phyloP scores from a whole-genome alignment of 805 yeast species.

The Alloascoidea hylecoeti region DNA sequence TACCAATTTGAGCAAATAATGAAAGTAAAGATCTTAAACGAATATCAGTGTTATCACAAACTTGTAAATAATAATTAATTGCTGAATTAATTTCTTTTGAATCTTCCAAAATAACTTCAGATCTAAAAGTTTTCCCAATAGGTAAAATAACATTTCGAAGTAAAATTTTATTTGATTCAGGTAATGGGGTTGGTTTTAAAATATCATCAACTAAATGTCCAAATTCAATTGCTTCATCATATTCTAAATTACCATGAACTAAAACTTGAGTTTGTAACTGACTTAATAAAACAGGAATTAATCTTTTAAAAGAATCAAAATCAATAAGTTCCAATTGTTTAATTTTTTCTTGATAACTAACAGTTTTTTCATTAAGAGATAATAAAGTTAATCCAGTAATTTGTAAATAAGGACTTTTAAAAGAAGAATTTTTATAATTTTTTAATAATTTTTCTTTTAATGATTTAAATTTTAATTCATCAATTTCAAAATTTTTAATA shows the following conservation, averaged over 20 bases:
- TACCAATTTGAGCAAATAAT: slow-evolving; percentile 54
- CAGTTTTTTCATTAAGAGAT: slow-evolving; percentile 59
- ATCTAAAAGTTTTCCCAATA: slow-evolving; percentile 13
- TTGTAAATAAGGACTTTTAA: slow-evolving; percentile 66
- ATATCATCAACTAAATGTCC: slow-evolving; percentile 25
- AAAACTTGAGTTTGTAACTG: slow-evolving; percentile 61
- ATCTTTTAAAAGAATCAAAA: slow-evolving; percentile 34
- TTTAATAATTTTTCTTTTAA: slow-evolving; percentile 50
- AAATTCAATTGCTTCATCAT: slow-evolving; percentile 37
- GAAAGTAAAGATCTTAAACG: slow-evolving; percentile 37
- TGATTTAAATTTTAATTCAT: slow-evolving; percentile 46
- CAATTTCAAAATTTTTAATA: slow-evolving; percentile 33
- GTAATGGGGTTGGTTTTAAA: slow-evolving; percentile 23
- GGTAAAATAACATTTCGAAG: slow-evolving; percentile 24
- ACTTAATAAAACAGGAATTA: slow-evolving; percentile 35
- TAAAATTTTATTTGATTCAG: slow-evolving; percentile 28
- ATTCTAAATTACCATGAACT: slow-evolving; percentile 58
- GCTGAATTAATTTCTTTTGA: slow-evolving; percentile 69
- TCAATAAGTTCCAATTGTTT: slow-evolving; percentile 28
- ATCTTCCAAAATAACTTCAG: slow-evolving; percentile 41
- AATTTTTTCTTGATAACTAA: slow-evolving; percentile 49
- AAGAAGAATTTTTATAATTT: slow-evolving; percentile 55
- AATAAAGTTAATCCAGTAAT: slow-evolving; percentile 47
- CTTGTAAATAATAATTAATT: slow-evolving; percentile 62
- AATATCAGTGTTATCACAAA: slow-evolving; percentile 36